Conservation (phyloP, 2,329 filamentous ascomycete species). For the Colletotrichum nymphaeae region DNA sequence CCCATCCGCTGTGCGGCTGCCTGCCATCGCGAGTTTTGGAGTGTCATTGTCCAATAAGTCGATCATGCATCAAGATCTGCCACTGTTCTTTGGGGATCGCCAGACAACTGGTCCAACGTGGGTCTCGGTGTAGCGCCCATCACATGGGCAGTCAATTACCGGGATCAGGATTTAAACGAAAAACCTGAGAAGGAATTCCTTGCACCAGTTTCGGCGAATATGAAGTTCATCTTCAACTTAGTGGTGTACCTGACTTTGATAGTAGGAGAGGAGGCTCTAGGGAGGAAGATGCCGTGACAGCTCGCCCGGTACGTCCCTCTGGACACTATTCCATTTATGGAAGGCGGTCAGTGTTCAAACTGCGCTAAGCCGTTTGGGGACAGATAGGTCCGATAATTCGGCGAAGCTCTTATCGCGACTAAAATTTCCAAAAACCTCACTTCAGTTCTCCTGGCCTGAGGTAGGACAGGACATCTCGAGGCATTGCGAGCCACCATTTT, state of each 20-base stretch:
- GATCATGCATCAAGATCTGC: slow-evolving; percentile 13
- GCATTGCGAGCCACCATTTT: slow-evolving; percentile 1
- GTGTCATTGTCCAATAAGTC: neutral
- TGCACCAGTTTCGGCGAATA: neutral
- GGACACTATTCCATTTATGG: neutral
- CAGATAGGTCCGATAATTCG: slow-evolving; percentile 30
- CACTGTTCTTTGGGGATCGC: slow-evolving; percentile 6
- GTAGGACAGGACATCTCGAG: slow-evolving; percentile 9
- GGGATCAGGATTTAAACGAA: neutral
- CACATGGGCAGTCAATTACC: neutral
- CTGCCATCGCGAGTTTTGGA: slow-evolving; percentile 1
- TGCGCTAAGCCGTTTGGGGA: slow-evolving; percentile 7
- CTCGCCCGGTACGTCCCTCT: neutral
- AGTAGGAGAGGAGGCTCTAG: neutral
- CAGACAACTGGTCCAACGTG: neutral
- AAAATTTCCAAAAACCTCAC: slow-evolving; percentile 34
- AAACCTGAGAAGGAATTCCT: neutral
- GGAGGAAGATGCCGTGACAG: neutral
- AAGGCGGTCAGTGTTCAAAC: neutral
- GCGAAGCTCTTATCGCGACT: slow-evolving; percentile 35
- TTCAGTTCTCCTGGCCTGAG: neutral
- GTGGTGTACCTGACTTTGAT: neutral
- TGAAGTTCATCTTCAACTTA: neutral
- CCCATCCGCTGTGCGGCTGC: neutral
- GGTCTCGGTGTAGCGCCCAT: neutral